A percentile compares a stretch with the other conserved stretches of the same genome.
These are phyloP conservation scores for Rubia balearica DNA, from an alignment of 305 asterid genomes.

Conservation along the genomic window DNA sequence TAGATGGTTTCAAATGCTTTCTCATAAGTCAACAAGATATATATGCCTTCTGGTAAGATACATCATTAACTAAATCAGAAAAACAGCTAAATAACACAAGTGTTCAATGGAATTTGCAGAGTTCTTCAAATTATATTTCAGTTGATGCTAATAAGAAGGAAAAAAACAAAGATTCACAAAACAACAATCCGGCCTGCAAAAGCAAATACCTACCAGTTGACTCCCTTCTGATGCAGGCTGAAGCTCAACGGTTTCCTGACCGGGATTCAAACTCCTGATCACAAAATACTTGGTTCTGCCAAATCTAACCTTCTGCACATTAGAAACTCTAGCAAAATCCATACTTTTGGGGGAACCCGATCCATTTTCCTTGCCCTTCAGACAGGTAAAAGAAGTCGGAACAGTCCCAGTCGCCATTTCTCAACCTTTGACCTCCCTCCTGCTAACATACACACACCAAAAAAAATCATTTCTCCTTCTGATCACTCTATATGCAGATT, in stretches of 20 bases:
- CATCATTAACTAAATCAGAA: slow-evolving; percentile 2
- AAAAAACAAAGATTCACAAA: neutral
- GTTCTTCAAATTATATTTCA: neutral
- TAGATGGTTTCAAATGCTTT: neutral
- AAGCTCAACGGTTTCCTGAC: slow-evolving; percentile 76
- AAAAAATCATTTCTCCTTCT: neutral
- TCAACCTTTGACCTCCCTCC: slow-evolving; percentile 19
- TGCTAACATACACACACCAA: slow-evolving; percentile 12
- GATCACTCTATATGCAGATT: neutral
- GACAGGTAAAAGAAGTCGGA: slow-evolving; percentile 69
- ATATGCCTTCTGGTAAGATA: neutral
- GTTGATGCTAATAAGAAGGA: neutral
- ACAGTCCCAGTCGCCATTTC: slow-evolving; percentile 50
- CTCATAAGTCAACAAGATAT: slow-evolving; percentile 4
- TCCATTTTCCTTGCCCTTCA: slow-evolving; percentile 57
- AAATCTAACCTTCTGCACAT: slow-evolving; percentile 61
- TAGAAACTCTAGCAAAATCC: slow-evolving; percentile 61
- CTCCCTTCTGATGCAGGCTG: slow-evolving; percentile 96
- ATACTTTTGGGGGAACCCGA: slow-evolving; percentile 55
- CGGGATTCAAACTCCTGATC: slow-evolving; percentile 66
- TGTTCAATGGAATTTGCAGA: neutral
- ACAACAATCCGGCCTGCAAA: neutral
- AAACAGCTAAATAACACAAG: neutral
- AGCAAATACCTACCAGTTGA: slow-evolving; percentile 63
- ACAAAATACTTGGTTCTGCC: slow-evolving; percentile 53